phyloP scores from a whole-genome alignment of 192 early-diverging fungal genomes.

The Linnemannia exigua region DNA sequence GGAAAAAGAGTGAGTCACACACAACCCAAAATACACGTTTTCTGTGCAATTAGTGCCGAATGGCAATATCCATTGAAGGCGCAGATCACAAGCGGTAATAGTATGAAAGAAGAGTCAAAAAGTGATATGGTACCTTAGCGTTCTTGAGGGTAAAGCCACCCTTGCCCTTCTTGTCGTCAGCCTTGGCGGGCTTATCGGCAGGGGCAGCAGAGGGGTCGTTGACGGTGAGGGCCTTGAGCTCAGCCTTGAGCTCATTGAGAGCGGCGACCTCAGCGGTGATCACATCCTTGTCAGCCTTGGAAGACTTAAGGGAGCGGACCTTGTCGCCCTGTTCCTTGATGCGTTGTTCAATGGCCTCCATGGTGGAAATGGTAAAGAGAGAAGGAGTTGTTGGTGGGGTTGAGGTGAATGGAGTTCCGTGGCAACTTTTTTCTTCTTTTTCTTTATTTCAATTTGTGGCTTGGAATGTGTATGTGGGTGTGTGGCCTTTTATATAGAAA shows the following conservation, averaged over 20 bases:
- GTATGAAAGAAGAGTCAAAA: background rate
- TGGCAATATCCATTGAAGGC: too few species aligned
- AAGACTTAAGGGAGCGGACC: slow-evolving; percentile 73
- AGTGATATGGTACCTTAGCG: slow-evolving; percentile 72
- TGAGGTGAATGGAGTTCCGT: background rate
- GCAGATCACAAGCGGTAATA: background rate
- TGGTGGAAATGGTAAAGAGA: background rate
- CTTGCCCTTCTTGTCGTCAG: slow-evolving; percentile 62
- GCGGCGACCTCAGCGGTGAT: slow-evolving; percentile 71
- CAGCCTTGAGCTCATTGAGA: slow-evolving; percentile 73
- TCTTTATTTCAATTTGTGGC: slow-evolving; percentile 3
- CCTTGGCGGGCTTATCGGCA: slow-evolving; percentile 36
- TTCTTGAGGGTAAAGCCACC: slow-evolving; percentile 77
- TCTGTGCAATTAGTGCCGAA: background rate
- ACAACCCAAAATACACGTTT: background rate
- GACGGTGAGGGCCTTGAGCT: slow-evolving; percentile 62
- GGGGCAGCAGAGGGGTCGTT: slow-evolving; percentile 41
- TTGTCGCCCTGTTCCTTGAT: slow-evolving; percentile 73
- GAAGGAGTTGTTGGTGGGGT: background rate
- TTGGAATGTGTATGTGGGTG: background rate
- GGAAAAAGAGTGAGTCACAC: slow-evolving; percentile 1
- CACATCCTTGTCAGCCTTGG: slow-evolving; percentile 68
- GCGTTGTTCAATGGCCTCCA: slow-evolving; percentile 51
- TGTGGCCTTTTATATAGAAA: background rate
- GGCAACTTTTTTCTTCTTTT: background rate